Base-by-base conservation (phyloP, 805 yeast species). In the Hanseniaspora osmophila region DNA sequence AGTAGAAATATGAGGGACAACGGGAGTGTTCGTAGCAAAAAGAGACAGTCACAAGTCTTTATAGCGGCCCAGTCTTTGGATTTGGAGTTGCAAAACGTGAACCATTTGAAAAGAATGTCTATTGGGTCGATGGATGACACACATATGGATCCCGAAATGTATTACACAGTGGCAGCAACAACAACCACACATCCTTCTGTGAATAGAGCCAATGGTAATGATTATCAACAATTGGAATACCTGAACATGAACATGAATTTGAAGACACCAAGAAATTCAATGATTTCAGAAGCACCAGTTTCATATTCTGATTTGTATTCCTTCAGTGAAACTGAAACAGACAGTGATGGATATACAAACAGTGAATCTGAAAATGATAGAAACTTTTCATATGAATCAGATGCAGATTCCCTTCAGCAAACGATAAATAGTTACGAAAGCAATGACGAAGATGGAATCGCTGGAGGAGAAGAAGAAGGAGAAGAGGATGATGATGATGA, bases 11-110 rank as follows among this genome's bases (percentile, higher is more conserved):
- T 4, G 6, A 22, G 35, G 35, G 10, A 32, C 10, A 32, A n/a
- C 10, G 35, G 35, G 15, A 32, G 35, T 32, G 38, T n/a, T 17
- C 16, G 43, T 30, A 35, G 43, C 33, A 56, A 61, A 10, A 66
- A 65, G 46, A 53, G 73, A 39, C 67, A 68, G 47, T 66, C 73
- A 46, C 65, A 74, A 54, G 66, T 69, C 43, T 52, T 68, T 39
- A 71, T 74, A 33, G 94, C 94, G 2, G 87, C 85, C 2, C 77
- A 77, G 53, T 85, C 86, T 6, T 74, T 84, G 41, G 85, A 83
- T 54, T 78, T 75, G 49, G 92, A 84, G 56, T 70, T 81, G 50
- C 76, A 77, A 60, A 77, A 78, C 58, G 84, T 84, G 49, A 76
- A 81, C 33, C 82, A 84, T 17, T 64, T 84, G 51, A 84, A 84